Conservation (phyloP, 2,329 filamentous ascomycete species). For the Allantophomopsis cytisporea region DNA sequence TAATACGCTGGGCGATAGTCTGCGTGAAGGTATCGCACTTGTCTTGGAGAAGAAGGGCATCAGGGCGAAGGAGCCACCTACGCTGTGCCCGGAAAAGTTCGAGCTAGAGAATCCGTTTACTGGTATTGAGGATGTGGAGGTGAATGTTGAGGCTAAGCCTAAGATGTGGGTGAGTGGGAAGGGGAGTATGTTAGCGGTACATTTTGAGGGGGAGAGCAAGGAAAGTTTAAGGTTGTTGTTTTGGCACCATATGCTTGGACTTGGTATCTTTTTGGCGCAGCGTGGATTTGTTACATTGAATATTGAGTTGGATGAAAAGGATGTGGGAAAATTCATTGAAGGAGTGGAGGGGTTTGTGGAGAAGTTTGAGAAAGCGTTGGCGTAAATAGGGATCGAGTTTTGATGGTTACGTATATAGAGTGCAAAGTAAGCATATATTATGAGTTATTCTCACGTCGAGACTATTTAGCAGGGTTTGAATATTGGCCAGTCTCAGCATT, state of each 20-base stretch:
- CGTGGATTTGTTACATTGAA: constrained; percentile 11
- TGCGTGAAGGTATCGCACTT: constrained; percentile 3
- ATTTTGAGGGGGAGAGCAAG: constrained; percentile 9
- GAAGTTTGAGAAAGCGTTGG: background rate
- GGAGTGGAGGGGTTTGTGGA: background rate
- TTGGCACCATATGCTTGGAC: constrained; percentile 11
- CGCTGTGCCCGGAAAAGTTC: background rate
- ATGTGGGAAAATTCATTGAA: constrained; percentile 5
- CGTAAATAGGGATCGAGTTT: too few relatives aligned
- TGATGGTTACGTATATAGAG: too few relatives aligned
- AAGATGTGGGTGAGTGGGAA: constrained; percentile 9
- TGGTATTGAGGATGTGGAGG: background rate
- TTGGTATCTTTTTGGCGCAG: constrained; percentile 9
- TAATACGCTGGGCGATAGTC: constrained; percentile 7
- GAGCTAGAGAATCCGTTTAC: constrained; percentile 6
- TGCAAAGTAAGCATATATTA: too few relatives aligned
- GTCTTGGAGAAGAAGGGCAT: constrained; percentile 5
- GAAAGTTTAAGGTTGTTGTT: constrained; percentile 7
- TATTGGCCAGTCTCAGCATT: too few relatives aligned
- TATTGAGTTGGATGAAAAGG: constrained; percentile 6
- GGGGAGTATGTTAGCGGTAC: constrained; percentile 9
- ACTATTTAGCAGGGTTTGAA: too few relatives aligned
- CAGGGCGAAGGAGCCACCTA: background rate
- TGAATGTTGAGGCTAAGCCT: background rate
- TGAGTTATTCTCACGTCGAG: too few relatives aligned